A percentile compares a stretch with the other conserved stretches of the same genome.
These are phyloP conservation scores for Xerocomellus dryophilus DNA, from an alignment of 768 basidiomycete genomes.

Conservation along the genomic window DNA sequence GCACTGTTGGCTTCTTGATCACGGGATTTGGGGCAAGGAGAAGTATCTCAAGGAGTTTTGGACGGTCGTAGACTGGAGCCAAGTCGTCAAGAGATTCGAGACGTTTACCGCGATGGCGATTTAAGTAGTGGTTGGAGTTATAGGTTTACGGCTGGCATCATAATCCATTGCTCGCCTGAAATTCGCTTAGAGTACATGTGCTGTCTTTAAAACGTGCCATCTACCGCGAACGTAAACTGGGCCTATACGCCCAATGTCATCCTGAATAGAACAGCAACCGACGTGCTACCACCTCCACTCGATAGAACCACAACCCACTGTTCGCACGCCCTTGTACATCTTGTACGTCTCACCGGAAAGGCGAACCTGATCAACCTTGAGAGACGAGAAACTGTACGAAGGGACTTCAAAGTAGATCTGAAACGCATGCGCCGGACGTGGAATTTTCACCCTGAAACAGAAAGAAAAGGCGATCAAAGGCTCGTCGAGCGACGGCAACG, in stretches of 20 bases:
- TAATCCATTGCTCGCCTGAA: conserved; percentile 24
- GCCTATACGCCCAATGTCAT: too few relatives aligned
- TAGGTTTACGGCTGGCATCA: conserved; percentile 6
- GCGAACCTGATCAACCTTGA: conserved; percentile 85
- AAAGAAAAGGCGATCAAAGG: conserved; percentile 5
- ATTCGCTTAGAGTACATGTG: conserved; percentile 13
- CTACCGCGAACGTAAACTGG: too few relatives aligned
- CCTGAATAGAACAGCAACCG: too few relatives aligned
- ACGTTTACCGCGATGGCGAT: conserved; percentile 16
- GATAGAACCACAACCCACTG: conserved; percentile 36
- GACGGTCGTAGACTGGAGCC: conserved; percentile 76
- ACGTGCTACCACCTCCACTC: conserved; percentile 39
- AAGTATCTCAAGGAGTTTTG: conserved; percentile 82
- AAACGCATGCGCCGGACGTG: conserved; percentile 73
- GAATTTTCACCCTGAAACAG: conserved; percentile 38
- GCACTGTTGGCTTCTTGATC: conserved; percentile 86
- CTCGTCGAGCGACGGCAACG: neutral
- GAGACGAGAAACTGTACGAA: conserved; percentile 67
- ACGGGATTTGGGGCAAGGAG: conserved; percentile 90
- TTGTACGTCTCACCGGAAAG: conserved; percentile 80
- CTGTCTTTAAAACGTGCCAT: conserved; percentile 10
- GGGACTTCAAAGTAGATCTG: conserved; percentile 70
- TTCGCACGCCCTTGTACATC: conserved; percentile 87
- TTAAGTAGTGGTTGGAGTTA: conserved; percentile 8
- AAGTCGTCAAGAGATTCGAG: conserved; percentile 40